Evolutionary conservation across 148 eudicot genomes (phyloP).

Genomic region (Oxyria digyna): DNA sequence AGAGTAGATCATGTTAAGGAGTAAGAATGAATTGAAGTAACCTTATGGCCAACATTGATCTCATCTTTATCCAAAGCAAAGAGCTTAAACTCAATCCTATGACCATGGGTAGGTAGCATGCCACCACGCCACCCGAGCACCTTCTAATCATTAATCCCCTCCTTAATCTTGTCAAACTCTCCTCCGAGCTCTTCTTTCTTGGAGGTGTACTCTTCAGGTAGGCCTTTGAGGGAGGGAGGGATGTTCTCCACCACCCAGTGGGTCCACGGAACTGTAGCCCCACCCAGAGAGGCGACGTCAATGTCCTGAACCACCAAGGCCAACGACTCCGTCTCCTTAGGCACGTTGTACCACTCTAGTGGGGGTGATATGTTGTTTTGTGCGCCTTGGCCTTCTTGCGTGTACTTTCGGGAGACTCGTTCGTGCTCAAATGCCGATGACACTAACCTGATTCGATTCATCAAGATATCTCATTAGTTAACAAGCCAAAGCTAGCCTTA

Average conservation of each 20-base stretch:
- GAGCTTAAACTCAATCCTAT: constrained; percentile 62
- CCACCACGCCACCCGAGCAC: constrained; percentile 62
- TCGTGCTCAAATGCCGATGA: constrained; percentile 33
- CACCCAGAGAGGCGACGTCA: constrained; percentile 46
- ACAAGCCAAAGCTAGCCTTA: neutral
- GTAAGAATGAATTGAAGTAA: neutral
- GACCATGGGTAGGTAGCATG: constrained; percentile 34
- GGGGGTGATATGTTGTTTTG: constrained; percentile 38
- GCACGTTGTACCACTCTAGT: constrained; percentile 63
- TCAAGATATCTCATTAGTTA: neutral
- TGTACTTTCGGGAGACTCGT: constrained; percentile 39
- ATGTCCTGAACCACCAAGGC: constrained; percentile 65
- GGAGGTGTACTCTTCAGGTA: constrained; percentile 70
- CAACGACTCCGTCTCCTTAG: constrained; percentile 38
- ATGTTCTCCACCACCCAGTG: constrained; percentile 63
- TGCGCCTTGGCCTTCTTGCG: constrained; percentile 53
- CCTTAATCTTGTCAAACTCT: constrained; percentile 35
- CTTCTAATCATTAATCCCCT: constrained; percentile 57
- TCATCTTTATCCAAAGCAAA: constrained; percentile 67
- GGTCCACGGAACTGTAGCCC: constrained; percentile 53
- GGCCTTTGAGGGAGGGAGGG: constrained; percentile 46
- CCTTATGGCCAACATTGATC: constrained; percentile 54
- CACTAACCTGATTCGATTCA: constrained; percentile 21
- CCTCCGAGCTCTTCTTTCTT: constrained; percentile 36
- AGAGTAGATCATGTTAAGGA: no score